Evolutionary conservation across 2,329 filamentous ascomycete genomes (phyloP), one percentile per base, ranked within the genome.

Genomic region (Alternaria sp.): DNA sequence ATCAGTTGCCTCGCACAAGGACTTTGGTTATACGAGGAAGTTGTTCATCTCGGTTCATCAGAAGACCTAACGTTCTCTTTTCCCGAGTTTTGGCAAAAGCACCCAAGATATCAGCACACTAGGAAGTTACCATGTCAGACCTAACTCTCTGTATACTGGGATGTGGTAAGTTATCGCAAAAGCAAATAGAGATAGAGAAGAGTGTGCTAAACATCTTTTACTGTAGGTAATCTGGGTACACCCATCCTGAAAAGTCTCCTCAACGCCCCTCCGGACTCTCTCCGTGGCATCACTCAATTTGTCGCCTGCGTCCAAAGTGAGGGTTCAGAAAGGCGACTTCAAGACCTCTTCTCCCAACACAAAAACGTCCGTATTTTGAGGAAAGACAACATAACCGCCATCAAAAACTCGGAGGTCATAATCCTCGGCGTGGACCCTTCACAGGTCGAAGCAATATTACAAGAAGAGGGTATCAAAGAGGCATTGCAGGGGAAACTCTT

Each of bases 111-210:
- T 30, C 28, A 30, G 3, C 28, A 30, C 11, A 30, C 9, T 20
- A 10, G 36, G n/a, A 40, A 43, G 18, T 30, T 10, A 30, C 28
- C 11, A 72, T 71, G 70, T 11, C 50, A 20, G 56, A 55, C 25
- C 36, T 57, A 20, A 70, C 66, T 6, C 57, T 74, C 6, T 74
- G 71, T 43, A 72, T 76, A 4, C 50, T 76, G 3, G 74, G 74
- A 20, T 76, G 74, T 57, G 74, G 73, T 71, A 72, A 30, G 68
- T 54, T 9, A 0, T 11, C 1, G 4, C 4, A 12, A 16, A 30
- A 5, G 28, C 28, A 12, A 30, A 30, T 0, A 30, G 28, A 0
- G 12, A 30, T 30, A 5, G 10, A 2, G 0, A 11, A 5, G 10
- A 30, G 0, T 11, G 4, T 4, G 28, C 28, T 30, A 30, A 30